Evolutionary conservation across 208 protist species (phyloP), one percentile per base, ranked within the genome.

Genomic region (Trypanosoma avium): DNA sequence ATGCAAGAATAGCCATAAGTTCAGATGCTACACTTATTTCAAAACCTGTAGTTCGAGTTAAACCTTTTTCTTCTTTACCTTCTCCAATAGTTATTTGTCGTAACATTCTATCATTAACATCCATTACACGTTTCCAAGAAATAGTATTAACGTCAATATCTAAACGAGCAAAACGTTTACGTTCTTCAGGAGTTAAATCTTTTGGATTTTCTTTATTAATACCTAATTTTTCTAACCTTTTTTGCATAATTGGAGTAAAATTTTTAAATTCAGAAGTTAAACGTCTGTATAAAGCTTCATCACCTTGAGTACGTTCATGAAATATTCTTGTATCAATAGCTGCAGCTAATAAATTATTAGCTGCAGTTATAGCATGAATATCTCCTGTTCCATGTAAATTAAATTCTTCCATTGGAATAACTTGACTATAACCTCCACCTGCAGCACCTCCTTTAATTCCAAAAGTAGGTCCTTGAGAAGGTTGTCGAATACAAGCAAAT

Each of bases 341-440:
- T 8, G 98, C 98, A 4, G 98, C 98, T 22, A 97, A 81, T 38
- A 98, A 75, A 60, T 99, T 99, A 79, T 98, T 98, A 6, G 98
- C 98, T 2, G 97, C 98, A 10, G 94, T 96, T 71, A 99, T 99
- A 35, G 98, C 98, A 77, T 99, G 98, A 62, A 99, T 99, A 78
- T 99, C 98, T 15, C 97, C 97, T 4, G 97, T 99, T 42, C 98
- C 84, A 76, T 99, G 98, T 17, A 99, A 80, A 81, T 99, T 99
- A 75, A 99, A 99, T 57, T 99, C 98, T 66, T 98, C 94, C 95
- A 98, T 98, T 9, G 96, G 94, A 54, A 97, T 93, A n/a, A 95
- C 87, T 77, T 99, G 97, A 47, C 96, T 94, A 72, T 99, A 99
- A 13, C 97, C 98, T 36, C 98, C 98, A 30, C 98, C 98, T 1